Base-by-base conservation (phyloP, 345 rosid species). In the Physaria fendleri region DNA sequence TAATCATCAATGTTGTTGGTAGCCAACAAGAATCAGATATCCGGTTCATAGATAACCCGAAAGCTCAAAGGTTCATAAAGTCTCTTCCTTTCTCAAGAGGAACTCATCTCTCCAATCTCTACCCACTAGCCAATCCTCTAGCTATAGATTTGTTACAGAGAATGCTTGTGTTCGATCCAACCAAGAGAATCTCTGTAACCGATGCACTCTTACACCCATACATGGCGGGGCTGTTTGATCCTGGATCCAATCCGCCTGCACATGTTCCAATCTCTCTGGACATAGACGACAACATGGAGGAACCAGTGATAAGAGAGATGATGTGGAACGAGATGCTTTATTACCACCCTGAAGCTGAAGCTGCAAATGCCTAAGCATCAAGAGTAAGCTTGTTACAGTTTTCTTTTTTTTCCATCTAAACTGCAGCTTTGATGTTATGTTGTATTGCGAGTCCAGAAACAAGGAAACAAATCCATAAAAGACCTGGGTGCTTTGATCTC, bases 191-290 rank as follows among this genome's bases (percentile, higher is more conserved):
- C 34, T 81, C 84, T 2, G 95, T 82, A 2, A 77, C 76, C 0
- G 90, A 84, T 74, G 98, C 98, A 2, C 85, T 88, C 40, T 78
- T 67, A 18, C 96, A 91, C 60, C 95, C 98, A 3, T 88, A 78
- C 71, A 79, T 91, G 79, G 68, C 82, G 0, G 79, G 74, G 2
- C 59, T 85, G 10, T 85, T 84, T 70, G 90, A 82, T 74, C 84
- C 93, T 5, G 67, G 62, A 4, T 7, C 50, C 28, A 80, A 84
- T 62, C 87, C 85, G 1, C 95, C 95, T 9, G 92, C 92, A 2
- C 83, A 75, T 59, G 82, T 79, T 33, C 90, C 90, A 0, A 72
- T 85, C 18, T 60, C 76, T 70, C 65, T 91, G 2, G 84, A 82
- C 59, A 81, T 84, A 38, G 92, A 82, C 2, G 88, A 85, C 65